phyloP scores from a whole-genome alignment of 257 asterid species.

The Craterostigma plantagineum region DNA sequence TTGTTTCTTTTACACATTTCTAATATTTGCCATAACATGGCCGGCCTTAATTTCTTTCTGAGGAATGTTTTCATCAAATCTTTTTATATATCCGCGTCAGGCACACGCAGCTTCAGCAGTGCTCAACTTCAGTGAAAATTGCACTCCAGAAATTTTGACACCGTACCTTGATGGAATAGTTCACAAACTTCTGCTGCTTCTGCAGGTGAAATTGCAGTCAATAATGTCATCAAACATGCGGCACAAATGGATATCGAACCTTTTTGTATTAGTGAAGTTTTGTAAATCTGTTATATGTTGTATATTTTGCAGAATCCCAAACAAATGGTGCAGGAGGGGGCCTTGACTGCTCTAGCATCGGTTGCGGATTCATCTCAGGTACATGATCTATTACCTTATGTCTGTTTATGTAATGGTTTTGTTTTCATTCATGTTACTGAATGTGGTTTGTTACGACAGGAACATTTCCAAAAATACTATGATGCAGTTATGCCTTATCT shows the following conservation, averaged over 20 bases:
- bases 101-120: conserved; percentile 84
- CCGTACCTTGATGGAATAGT: conserved; percentile 64
- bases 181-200: conserved; percentile 47
- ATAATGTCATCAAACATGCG: too few species aligned
- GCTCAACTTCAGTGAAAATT: conserved; percentile 68
- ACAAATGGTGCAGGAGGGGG: conserved; percentile 87
- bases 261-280: background rate
- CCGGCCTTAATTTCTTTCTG: too few species aligned
- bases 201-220: conserved; percentile 25
- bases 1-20: too few species aligned
- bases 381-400: background rate
- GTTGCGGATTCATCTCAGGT: conserved; percentile 88
- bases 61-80: too few species aligned
- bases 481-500: conserved; percentile 87
- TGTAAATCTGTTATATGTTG: conserved; percentile 4
- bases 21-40: too few species aligned
- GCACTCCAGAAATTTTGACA: conserved; percentile 60
- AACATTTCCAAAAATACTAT: conserved; percentile 70
- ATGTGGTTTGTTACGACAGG: conserved; percentile 22
- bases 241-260: too few species aligned
- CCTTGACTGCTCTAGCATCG: conserved; percentile 66
- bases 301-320: conserved; percentile 45
- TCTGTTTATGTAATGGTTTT: too few species aligned
- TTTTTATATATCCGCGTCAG: conserved; percentile 16
- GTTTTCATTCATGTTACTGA: background rate